Evolutionary conservation across 139 green algal species (phyloP), one percentile per base, ranked within the genome.

Genomic region (Tetradesmus lagerheimii): DNA sequence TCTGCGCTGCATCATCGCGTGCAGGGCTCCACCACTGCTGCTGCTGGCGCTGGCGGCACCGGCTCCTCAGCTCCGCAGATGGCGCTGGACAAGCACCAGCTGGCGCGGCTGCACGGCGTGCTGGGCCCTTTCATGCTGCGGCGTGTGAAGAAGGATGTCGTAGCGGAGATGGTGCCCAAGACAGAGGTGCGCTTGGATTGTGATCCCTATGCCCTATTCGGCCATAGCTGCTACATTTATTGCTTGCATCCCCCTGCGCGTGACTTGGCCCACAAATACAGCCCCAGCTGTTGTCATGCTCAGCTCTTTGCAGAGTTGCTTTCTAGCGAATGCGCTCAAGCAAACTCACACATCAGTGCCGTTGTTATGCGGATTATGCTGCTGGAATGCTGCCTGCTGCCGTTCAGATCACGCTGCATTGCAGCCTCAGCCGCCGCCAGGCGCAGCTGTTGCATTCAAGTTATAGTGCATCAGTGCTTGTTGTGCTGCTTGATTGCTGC

Each of bases 41-140:
- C 83, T 39, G 83, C 83, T 34, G 64, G 57, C 76, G 83, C n/a
- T n/a, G 83, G 83, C 35, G 83, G 43, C 76, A 53, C 12, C 38
- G 37, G 15, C 35, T 35, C 18, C 9, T 20, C 27, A 66, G 85
- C 18, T 18, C 83, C 83, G 23, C 83, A 88, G 38, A 88, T 88
- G 53, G 25, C 50, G 23, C 34, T 88, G 2, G 80, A 88, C 80
- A 88, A 94, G 53, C 95, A 98, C 34, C 85, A 95, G 86, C 86
- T 95, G 86, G 89, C 86, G 27, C 74, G 91, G 27, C 67, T 96
- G 62, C 95, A 97, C 53, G 74, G 82, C 18, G 92, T 97, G 53
- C 85, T 97, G 67, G 90, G 85, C 27, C 95, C 95, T 16, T 96
- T 97, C 90, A 95, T 97, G 91, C 89, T 97, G 80, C 90, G 95